Base-by-base conservation (phyloP, 129 eudicot species). In the Escallonia rubra region DNA sequence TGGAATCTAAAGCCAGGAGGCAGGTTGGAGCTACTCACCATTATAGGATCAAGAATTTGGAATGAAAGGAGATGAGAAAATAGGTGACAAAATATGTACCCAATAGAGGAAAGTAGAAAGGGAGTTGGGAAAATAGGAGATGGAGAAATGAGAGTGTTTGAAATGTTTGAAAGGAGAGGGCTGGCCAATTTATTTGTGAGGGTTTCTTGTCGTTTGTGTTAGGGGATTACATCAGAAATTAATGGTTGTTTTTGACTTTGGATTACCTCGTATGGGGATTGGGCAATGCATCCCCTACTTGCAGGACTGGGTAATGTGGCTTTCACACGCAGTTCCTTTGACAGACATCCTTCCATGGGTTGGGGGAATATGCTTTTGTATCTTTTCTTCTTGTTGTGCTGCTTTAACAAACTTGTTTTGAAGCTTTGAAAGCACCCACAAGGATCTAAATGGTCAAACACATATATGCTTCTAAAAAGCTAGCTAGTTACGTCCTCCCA, bases 101-200 rank as follows among this genome's bases (percentile, higher is more conserved):
- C 67, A 70, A 49, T 49, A 44, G n/a, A 40, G 56, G 52, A 40
- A 44, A 57, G 13, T 42, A 34, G 15, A 56, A 61, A 23, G 1
- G 34, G 1, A 23, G 34, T 23, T 23, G 34, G 11, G 34, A 43
- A 57, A 47, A 59, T 57, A 68, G 50, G 39, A 58, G 65, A 54
- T 70, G 56, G 72, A 67, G 57, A 23, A 23, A 23, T 10, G 68
- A 65, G 78, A 79, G 94, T 58, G 71, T 86, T 86, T 90, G 90
- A 86, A 90, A 86, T 86, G 90, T 90, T 86, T 69, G 88, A 75
- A 79, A 79, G 83, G 86, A 79, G 88, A 66, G 15, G 73, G 68
- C 69, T 41, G 40, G 75, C 13, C 79, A 70, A 68, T 90, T 86
- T 90, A 90, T 86, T 63, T 58, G 63, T 5, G 79, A 63, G 76